Conservation (phyloP, 2,329 filamentous ascomycete genomes). For the Madurella mycetomatis region DNA sequence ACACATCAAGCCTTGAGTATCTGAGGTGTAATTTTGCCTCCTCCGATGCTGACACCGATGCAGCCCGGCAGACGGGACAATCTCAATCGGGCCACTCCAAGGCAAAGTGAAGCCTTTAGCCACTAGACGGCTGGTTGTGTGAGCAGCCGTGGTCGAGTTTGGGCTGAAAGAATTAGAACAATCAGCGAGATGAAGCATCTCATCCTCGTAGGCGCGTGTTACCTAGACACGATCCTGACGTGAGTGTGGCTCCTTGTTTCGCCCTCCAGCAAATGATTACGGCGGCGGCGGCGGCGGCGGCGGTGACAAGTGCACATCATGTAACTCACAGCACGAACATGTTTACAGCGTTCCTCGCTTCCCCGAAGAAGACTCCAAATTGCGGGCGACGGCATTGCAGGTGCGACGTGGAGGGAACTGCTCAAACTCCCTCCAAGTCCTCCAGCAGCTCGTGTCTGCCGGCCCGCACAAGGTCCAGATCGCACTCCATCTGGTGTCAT, state of each 20-base stretch:
- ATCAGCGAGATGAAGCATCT: slow-evolving; percentile 48
- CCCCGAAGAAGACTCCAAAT: slow-evolving; percentile 67
- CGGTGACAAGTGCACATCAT: background rate
- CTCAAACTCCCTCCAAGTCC: slow-evolving; percentile 65
- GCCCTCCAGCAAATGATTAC: slow-evolving; percentile 4
- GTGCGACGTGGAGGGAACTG: slow-evolving; percentile 68
- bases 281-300: background rate
- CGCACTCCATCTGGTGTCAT: slow-evolving; percentile 41
- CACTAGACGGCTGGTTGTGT: too few species aligned
- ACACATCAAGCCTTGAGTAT: background rate
- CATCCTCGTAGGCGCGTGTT: slow-evolving; percentile 62
- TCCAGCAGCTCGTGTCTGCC: slow-evolving; percentile 54
- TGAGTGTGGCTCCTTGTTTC: slow-evolving; percentile 32
- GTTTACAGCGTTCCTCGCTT: slow-evolving; percentile 57
- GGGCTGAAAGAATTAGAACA: slow-evolving; percentile 8
- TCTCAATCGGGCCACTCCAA: background rate
- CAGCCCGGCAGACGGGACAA: background rate
- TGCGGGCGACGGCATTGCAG: slow-evolving; percentile 57
- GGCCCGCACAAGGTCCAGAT: slow-evolving; percentile 25
- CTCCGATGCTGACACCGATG: background rate
- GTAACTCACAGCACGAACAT: slow-evolving; percentile 10
- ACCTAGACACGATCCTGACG: slow-evolving; percentile 67
- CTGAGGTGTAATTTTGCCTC: background rate
- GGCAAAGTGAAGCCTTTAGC: background rate
- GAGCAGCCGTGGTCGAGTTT: background rate